Evolutionary conservation across 306 rosid species (phyloP), one percentile per base, ranked within the genome.

Genomic region (Notholithocarpus densiflorus): DNA sequence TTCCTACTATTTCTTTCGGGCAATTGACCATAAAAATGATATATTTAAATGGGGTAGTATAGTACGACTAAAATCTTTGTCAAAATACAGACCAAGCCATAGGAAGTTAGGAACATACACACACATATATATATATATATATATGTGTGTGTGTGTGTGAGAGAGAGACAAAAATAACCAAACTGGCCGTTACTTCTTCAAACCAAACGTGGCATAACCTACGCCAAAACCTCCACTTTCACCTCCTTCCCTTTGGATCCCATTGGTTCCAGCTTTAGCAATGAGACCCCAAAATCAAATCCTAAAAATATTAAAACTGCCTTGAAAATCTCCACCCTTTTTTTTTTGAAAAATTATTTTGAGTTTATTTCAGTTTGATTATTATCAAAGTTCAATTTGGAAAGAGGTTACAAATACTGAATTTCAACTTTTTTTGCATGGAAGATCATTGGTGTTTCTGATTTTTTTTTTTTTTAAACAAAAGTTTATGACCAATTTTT

Each of bases 171-270:
- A 48, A 3, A 48, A 48, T 66, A 23, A 18, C 24, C 51, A 31
- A 32, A 66, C 24, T 19, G 15, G 68, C 82, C n/a, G 82, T 84
- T 81, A 80, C 75, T 68, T 34, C 31, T 85, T 88, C 83, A 81
- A 88, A 85, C 74, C 61, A 61, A 83, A 80, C 81, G 86, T 80
- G 87, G 79, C 64, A 34, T 73, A 48, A 56, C 73, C 79, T 78
- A 53, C 83, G 92, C 82, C 85, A 77, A 78, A 78, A 74, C 77
- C 85, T 72, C 87, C 53, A 54, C 32, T 64, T 43, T 71, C 34
- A 24, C 31, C 3, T 4, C 72, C n/a, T n/a, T 56, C 54, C 84
- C 89, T 20, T 85, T 80, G 86, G 86, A 88, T 88, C 92, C 68
- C 72, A 48, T 79, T 62, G 73, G 77, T 69, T 62, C 27, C 51